Evolutionary conservation across 805 yeast genomes (phyloP).

Genomic region (Barnettozyma sp.): DNA sequence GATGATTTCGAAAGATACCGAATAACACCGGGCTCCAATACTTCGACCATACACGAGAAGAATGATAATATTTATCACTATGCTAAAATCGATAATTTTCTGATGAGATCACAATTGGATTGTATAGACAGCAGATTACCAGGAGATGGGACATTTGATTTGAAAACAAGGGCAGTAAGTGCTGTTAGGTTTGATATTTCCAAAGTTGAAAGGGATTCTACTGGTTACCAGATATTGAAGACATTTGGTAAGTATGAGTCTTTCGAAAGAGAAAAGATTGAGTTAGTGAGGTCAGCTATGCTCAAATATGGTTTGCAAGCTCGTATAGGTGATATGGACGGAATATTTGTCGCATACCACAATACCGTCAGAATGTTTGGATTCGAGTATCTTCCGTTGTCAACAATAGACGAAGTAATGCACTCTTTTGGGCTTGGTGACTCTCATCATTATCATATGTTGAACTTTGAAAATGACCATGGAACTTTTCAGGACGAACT

Average conservation of each 20-base stretch:
- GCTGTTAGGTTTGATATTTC: conserved; percentile 74
- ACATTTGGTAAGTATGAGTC: conserved; percentile 65
- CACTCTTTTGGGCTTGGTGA: conserved; percentile 37
- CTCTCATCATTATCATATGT: conserved; percentile 7
- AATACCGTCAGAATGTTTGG: conserved; percentile 78
- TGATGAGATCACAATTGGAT: conserved; percentile 88
- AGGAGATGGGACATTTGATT: conserved; percentile 86
- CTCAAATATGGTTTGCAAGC: conserved; percentile 88
- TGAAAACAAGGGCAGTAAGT: conserved; percentile 86
- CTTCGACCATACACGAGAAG: conserved; percentile 16
- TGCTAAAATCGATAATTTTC: conserved; percentile 56
- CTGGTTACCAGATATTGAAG: conserved; percentile 61
- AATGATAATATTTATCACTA: conserved; percentile 56
- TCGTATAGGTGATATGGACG: conserved; percentile 94
- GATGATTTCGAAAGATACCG: conserved; percentile 39
- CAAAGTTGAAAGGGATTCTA: conserved; percentile 35
- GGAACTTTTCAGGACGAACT: conserved; percentile 1
- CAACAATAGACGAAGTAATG: conserved; percentile 58
- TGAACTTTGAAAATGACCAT: conserved; percentile 2
- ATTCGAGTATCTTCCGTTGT: conserved; percentile 77
- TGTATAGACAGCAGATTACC: conserved; percentile 73
- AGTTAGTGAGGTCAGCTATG: conserved; percentile 67
- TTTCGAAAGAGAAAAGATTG: conserved; percentile 74
- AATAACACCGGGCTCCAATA: conserved; percentile 11
- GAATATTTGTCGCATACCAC: conserved; percentile 88